Evolutionary conservation across 768 basidiomycete genomes (phyloP), one percentile per base, ranked within the genome.

Genomic region (Mrakia hoshinonis): DNA sequence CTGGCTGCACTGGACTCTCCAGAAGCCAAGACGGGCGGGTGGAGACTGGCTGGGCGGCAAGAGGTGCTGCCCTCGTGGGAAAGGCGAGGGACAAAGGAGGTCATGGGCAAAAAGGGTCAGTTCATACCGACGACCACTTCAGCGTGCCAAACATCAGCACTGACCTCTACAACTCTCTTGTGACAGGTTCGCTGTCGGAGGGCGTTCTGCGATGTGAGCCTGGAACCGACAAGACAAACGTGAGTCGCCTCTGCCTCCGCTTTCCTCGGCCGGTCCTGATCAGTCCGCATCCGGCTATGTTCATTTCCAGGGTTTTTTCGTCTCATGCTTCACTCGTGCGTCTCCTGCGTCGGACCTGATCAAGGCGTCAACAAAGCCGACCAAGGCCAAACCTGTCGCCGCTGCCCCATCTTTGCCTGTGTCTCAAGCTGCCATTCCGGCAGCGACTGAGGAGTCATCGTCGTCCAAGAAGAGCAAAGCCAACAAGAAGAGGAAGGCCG

Each of bases 21-120:
- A 11, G 90, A 92, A 78, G 90, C 90, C 26, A 76, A 77, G 39
- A 77, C 76, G 39, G 83, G 82, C 34, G 80, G 81, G 2, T 98
- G 95, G 82, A 78, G 73, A 36, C 84, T 97, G 13, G 94, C 92
- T 4, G 82, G 85, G 43, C 82, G 82, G 66, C 77, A 79, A 9
- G 82, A 88, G 48, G 90, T 93, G 1, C 78, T 98, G 54, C 90
- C 93, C 0, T 78, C 80, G 12, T 99, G 96, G 96, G 82, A 83
- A 47, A 83, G 94, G 52, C 84, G 96, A 71, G 96, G 96, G 0
- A 75, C 88, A 47, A 76, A 82, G 34, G 85, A 87, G 20, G 87
- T 89, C 76, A 81, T 91, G 81, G 83, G 82, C 0, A 77, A 81
- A 65, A 79, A 83, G 74, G 83, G 88, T 87, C 64, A 75, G 76